A percentile compares a stretch with the other conserved stretches of the same genome.
Evolutionary conservation across 164 flowering plant species (phyloP).

Genomic region (Paratinospora sagittata): DNA sequence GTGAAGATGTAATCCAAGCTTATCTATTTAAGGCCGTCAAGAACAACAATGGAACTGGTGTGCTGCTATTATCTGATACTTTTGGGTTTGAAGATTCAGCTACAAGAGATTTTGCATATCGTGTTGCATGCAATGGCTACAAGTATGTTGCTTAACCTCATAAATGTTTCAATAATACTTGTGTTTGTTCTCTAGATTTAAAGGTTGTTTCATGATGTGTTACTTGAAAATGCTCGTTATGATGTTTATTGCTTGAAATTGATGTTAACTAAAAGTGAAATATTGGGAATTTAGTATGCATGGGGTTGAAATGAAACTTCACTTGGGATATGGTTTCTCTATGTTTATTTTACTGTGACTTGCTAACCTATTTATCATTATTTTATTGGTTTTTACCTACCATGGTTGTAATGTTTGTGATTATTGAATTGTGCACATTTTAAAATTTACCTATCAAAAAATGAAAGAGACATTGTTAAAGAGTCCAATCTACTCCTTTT

Average conservation of each 20-base stretch:
- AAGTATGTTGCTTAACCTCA: constrained; percentile 45
- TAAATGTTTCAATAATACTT: background rate
- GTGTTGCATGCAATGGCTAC: constrained; percentile 91
- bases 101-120: constrained; percentile 86
- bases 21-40: constrained; percentile 74
- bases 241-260: background rate
- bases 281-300: too few species aligned
- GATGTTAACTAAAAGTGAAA: too few species aligned
- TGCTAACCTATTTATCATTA: too few species aligned
- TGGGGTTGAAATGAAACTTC: too few species aligned
- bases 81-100: constrained; percentile 74
- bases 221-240: background rate
- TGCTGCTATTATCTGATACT: constrained; percentile 72
- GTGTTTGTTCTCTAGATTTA: background rate
- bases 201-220: background rate
- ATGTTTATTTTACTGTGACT: too few species aligned
- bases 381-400: too few species aligned
- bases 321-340: too few species aligned
- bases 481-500: too few species aligned
- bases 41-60: constrained; percentile 75
- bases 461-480: too few species aligned
- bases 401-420: too few species aligned
- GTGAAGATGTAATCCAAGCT: constrained; percentile 42
- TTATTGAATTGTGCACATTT: too few species aligned
- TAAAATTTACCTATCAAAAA: too few species aligned